Base-by-base conservation (phyloP, 106 monocot genomes). In the Gastrodia elata region DNA sequence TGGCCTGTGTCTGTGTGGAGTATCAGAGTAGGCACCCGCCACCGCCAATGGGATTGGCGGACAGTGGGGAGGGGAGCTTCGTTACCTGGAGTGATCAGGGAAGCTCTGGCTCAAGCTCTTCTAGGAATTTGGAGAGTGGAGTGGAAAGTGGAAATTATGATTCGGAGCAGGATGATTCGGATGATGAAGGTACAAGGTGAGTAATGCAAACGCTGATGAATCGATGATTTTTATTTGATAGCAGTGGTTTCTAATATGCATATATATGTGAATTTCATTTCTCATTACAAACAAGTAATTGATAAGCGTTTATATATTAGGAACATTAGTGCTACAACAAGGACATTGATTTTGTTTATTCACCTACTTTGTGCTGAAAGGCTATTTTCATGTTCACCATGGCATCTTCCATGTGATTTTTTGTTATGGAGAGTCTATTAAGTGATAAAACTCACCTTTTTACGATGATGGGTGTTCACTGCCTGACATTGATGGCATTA, bases 1-100 rank as follows among this genome's bases (percentile, higher is more conserved):
- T 86, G 77, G 75, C 77, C 6, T 90, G 84, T 37, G 84, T 90
- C 18, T 73, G 73, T 14, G 36, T 90, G 14, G 84, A 86, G 83
- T 80, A 80, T 65, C 65, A 39, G 73, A 68, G 73, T 24, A 69
- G 82, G 58, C 34, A 25, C 8, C 38, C 34, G 40, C 38, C 64
- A 35, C 25, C 24, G 36, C 36, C 30, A 22, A 26, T 33, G 43
- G 70, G 68, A 36, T 56, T 16, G 35, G 71, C 13, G 38, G n/a
- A 38, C 32, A 40, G 38, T 38, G 64, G 68, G 55, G 20, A 46
- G 10, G 56, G 76, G n/a, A 67, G 44, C 30, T 25, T 39, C 24
- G 39, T 33, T 8, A n/a, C 10, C 34, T 10, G 40, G 2, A 69
- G 40, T 69, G n/a, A n/a, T n/a, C 42, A 46, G 6, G 48, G 65